Evolutionary conservation across 1,139 yeast genomes (phyloP), one percentile per base, ranked within the genome.

Genomic region (Yamadazyma friedrichii): DNA sequence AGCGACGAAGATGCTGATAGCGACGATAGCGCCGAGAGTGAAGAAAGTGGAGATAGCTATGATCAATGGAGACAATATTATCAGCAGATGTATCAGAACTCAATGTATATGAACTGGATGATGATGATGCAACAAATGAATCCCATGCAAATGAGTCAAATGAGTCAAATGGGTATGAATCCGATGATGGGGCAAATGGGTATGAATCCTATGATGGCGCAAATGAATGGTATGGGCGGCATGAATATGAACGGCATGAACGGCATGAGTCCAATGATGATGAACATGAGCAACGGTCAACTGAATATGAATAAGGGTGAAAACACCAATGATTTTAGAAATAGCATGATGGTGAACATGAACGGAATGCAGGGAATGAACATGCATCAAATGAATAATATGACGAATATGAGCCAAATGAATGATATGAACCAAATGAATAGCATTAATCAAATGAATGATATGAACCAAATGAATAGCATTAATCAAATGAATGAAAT

Each of bases 371-470:
- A 28, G 26, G 30, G 38, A 8, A 29, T n/a, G 17, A 20, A 15
- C 22, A 35, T 29, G 33, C 17, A 30, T 30, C 20, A 28, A 6
- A 34, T 34, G 33, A 29, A 6, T 4, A 15, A 8, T 13, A 16
- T 35, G 32, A 39, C 65, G 36, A 47, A 47, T 15, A 40, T 36
- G 40, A 36, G 16, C 31, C 48, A 42, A 12, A 36, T 37, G 36
- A 51, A 43, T 29, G 58, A 51, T 20, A 64, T 59, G 29, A 38
- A 31, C 27, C 20, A 26, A 71, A 61, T 35, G 41, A 36, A 36
- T 20, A 12, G 15, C 3, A 17, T 26, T 10, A 36, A 35, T 16
- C 33, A 16, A 28, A 33, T 30, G 38, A 42, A 36, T 12, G 16
- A 8, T 27, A 31, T 32, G 36, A 42, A 33, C n/a, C 25, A 15